Base-by-base conservation (phyloP, 768 basidiomycete genomes). In the Termitomyces sp. region DNA sequence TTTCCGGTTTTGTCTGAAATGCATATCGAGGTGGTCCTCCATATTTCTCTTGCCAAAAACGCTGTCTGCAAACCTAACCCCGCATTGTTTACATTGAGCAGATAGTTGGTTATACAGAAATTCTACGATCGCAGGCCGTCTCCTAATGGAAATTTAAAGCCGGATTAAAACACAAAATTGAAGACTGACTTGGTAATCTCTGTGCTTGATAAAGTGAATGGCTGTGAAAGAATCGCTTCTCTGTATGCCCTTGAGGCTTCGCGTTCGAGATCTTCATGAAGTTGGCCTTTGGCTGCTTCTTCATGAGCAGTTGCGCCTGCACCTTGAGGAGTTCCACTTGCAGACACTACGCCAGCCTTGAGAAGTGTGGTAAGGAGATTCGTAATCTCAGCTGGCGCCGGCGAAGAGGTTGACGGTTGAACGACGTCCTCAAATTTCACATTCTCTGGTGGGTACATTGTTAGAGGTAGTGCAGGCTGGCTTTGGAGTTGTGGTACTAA, bases 11-110 rank as follows among this genome's bases (percentile, higher is more conserved):
- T 96, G 89, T 69, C 87, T 81, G 75, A 97, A 98, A 71, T 99
- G 96, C 88, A 92, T 90, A 70, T 99, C 96, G 65, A 98, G 80
- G 68, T 99, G 97, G 57, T 87, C 84, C 64, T 95, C 84, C 78
- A 94, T 81, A 39, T 75, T 78, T 68, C 85, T 87, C 74, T 87
- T 92, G 59, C 91, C 94, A 54, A 76, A 65, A 28, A 74, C 68
- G 31, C 82, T 84, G 64, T 92, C 90, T 49, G 88, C 75, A 71
- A 95, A 96, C 45, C 96, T 87, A 54, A 91, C 73, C 18, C 90
- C 92, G 75, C 96, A 99, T 66, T 98, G 95, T 73, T 88, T 93
- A 79, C 96, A 99, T 73, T 94, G 89, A 34, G 83, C 75, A 24
- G 87, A 80, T 37, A 94, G 79, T 57, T 84, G 84, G 55, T 84